Base-by-base conservation (phyloP, 2,329 filamentous ascomycete species). In the Aspergillus puulaauensis region DNA sequence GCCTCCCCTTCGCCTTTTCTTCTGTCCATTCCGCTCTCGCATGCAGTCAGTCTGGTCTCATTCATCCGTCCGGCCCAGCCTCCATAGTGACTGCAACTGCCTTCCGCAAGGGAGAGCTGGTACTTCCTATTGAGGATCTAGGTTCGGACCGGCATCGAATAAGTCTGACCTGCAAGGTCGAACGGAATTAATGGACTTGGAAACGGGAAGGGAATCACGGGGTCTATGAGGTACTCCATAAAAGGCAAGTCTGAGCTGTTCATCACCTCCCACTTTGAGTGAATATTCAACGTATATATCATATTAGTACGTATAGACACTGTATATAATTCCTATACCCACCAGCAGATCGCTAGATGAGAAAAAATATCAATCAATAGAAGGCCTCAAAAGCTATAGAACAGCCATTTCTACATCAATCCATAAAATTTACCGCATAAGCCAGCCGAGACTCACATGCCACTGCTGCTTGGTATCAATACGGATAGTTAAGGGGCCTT, bases 171-270 rank as follows among this genome's bases (percentile, higher is more conserved):
- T 21, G n/a, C 43, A 19, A 17, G 19, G 9, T 45, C 19, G 23
- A 48, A 21, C 9, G 31, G 45, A 19, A 27, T n/a, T 5, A 19
- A 23, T 52, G 39, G 46, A 37, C 19, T 23, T 44, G 39, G 17
- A 35, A 17, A 27, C 14, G 40, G 17, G 46, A 49, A 35, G 46
- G 24, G 45, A 21, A 12, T 35, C 39, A 45, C 37, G 11, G 6
- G 37, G 58, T 62, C 55, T 6, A 61, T 64, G 63, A 64, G 51
- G 68, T 57, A 54, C 65, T 57, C 60, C 40, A 48, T 58, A 56
- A 67, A 73, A 73, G 70, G 70, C 70, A 73, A 73, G 66, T 73
- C 70, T 72, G 70, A 73, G 70, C 68, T 71, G 65, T 47, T 47
- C 35, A 37, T 37, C 35, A 37, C 14, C 6, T 12, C 33, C 14